Base-by-base conservation (phyloP, 208 protist genomes). In the Leishmania braziliensis region DNA sequence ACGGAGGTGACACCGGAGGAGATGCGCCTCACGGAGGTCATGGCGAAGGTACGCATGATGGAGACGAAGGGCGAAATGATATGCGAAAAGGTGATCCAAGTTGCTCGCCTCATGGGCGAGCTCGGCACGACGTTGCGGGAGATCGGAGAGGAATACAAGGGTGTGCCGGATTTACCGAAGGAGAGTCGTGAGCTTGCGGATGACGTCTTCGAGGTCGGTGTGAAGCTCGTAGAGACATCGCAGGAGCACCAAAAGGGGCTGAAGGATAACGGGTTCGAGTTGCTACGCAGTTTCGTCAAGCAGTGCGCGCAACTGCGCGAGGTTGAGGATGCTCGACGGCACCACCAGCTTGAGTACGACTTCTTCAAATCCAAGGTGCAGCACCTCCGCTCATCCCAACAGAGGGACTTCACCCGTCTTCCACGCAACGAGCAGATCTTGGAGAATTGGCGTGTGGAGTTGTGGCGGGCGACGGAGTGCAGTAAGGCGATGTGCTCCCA, bases 291-390 rank as follows among this genome's bases (percentile, higher is more conserved):
- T 51, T 95, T 95, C 77, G 58, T 79, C 5, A 88, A 86, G 76
- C 70, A 92, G 51, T 89, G 81, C 18, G 80, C 78, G 26, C 84
- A 92, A 70, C 78, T 95, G n/a, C 81, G 81, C 36, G 88, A 91
- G 58, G 79, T 87, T 26, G 89, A 95, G 78, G 82, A 91, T 14
- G 68, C 77, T n/a, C 84, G 90, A n/a, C 89, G 89, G 29, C 84
- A 91, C 63, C 80, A 82, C 69, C 91, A 90, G 75, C 84, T 97
- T 10, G 92, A 97, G 85, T 89, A 95, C 78, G 91, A 95, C 81
- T 97, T 95, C 80, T 95, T 95, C 82, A 89, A 88, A 54, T 23
- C 81, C 23, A 97, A 97, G 77, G 92, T 97, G 54, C 66, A 93
- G 29, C 65, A 89, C 6, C 85, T 97, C 62, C 89, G 90, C 48